Evolutionary conservation across 1,284 basidiomycete species (phyloP), one percentile per base, ranked within the genome.

Genomic region (Cryptococcus deneoformans): DNA sequence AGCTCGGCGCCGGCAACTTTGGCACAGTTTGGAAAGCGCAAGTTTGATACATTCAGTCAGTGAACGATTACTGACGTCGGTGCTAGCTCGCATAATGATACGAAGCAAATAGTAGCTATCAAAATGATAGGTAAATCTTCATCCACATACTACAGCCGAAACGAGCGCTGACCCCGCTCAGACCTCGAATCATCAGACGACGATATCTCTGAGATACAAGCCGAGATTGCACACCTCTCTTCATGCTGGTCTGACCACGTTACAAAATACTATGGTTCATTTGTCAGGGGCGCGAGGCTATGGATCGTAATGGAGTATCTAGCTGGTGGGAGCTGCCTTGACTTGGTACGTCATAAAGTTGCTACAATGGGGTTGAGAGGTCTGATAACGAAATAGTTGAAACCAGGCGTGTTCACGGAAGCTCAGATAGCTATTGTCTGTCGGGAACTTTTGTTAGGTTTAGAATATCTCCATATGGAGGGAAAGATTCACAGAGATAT

Each of bases 261-360:
- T 56, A 99, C 95, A 40, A 83, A 88, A 49, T 99, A 98, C 78
- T 98, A 96, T 70, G 95, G 92, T 52, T 94, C 92, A 55, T 99
- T 99, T 76, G 91, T 99, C 60, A 87, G 91, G 63, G 87, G 90
- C 12, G 98, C 95, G 82, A 96, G 97, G 76, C 82, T 99, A 16
- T 99, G 96, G 96, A 99, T 99, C 72, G 83, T 99, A 70, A 99
- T 99, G 96, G 95, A 99, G 77, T 98, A 92, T 76, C 87, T 98
- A 52, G 93, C 93, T 0, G 96, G 95, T 38, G 95, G 95, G n/a
- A 97, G 93, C 20, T 97, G 95, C 79, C 85, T 96, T 52, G 95
- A 98, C 76, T 82, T 99, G 50, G 80, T 81, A 38, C 44, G 79
- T 68, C n/a, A 6, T 14, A 52, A 46, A 53, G 7, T 38, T 50